Percentiles rank a stretch among this genome's conserved stretches.
These are phyloP conservation scores for Saccharomycopsis schoenii DNA, from an alignment of 805 yeast genomes.

Conservation along the genomic window DNA sequence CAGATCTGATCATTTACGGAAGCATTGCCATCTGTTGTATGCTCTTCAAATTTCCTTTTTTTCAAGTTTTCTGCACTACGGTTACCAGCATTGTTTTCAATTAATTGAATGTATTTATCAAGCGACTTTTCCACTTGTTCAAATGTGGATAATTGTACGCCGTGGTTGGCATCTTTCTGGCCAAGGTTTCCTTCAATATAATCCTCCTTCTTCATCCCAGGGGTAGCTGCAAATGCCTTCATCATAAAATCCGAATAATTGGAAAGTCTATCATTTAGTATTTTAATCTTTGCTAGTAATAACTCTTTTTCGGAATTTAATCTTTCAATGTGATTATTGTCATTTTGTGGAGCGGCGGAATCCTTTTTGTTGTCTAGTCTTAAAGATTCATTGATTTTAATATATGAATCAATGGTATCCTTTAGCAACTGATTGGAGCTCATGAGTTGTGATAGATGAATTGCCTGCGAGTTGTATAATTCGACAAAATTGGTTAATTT, in stretches of 20 bases:
- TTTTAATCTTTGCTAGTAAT: slow-evolving; percentile 45
- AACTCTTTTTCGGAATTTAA: slow-evolving; percentile 49
- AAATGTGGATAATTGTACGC: not conserved
- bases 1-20: not conserved
- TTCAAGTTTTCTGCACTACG: slow-evolving; percentile 7
- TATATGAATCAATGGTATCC: slow-evolving; percentile 24
- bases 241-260: slow-evolving; percentile 25
- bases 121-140: not conserved
- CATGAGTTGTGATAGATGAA: slow-evolving; percentile 4
- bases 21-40: slow-evolving; percentile 10
- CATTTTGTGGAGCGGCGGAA: slow-evolving; percentile 22
- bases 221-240: slow-evolving; percentile 19
- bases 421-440: slow-evolving; percentile 23
- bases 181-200: not conserved
- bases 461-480: not conserved
- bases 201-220: not conserved
- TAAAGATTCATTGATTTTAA: slow-evolving; percentile 6
- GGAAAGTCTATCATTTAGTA: slow-evolving; percentile 1
- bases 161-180: not conserved
- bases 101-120: not conserved
- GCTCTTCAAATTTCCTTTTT: not conserved
- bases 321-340: slow-evolving; percentile 41
- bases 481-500: not conserved
- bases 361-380: not conserved
- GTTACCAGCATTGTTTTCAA: not conserved